phyloP scores from a whole-genome alignment of 2,329 filamentous ascomycete genomes.

The Colletotrichum gloeosporioides region DNA sequence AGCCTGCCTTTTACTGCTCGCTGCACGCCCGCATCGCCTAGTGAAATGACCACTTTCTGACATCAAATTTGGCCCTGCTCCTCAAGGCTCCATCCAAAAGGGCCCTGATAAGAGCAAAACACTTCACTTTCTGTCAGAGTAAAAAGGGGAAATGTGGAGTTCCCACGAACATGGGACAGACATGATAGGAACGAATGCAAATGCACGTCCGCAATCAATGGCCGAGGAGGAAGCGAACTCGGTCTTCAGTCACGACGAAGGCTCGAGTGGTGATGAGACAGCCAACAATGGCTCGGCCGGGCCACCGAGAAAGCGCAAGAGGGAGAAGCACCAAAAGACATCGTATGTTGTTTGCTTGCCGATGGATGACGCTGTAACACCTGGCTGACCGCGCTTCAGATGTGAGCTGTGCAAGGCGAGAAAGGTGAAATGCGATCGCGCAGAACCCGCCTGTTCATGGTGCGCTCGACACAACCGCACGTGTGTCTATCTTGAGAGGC shows the following conservation, averaged over 20 bases:
- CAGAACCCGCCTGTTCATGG: conserved; percentile 71
- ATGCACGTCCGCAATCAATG: conserved; percentile 31
- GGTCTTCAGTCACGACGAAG: conserved; percentile 39
- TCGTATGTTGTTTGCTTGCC: conserved; percentile 36
- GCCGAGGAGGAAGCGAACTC: conserved; percentile 42
- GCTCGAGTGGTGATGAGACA: conserved; percentile 41
- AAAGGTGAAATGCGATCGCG: conserved; percentile 56
- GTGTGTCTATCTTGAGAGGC: conserved; percentile 74
- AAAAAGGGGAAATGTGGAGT: conserved; percentile 31
- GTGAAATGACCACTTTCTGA: conserved; percentile 21
- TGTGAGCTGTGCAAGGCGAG: conserved; percentile 51
- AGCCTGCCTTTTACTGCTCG: not conserved
- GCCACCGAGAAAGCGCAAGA: conserved; percentile 41
- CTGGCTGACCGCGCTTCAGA: conserved; percentile 26
- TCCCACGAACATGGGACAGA: conserved; percentile 28
- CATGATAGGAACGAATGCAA: conserved; percentile 29
- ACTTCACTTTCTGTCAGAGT: conserved; percentile 2
- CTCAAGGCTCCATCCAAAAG: conserved; percentile 17
- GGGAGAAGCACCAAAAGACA: conserved; percentile 46
- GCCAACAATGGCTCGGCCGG: conserved; percentile 29
- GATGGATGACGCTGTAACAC: not conserved
- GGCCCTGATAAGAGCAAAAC: conserved; percentile 17
- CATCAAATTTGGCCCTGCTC: conserved; percentile 11
- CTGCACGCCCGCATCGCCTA: not conserved
- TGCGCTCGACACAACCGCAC: conserved; percentile 69